Percentiles rank a stretch among this genome's conserved stretches.
These are phyloP conservation scores for Fusarium miscanthi DNA, from an alignment of 2,329 filamentous ascomycete species.

Conservation along the genomic window DNA sequence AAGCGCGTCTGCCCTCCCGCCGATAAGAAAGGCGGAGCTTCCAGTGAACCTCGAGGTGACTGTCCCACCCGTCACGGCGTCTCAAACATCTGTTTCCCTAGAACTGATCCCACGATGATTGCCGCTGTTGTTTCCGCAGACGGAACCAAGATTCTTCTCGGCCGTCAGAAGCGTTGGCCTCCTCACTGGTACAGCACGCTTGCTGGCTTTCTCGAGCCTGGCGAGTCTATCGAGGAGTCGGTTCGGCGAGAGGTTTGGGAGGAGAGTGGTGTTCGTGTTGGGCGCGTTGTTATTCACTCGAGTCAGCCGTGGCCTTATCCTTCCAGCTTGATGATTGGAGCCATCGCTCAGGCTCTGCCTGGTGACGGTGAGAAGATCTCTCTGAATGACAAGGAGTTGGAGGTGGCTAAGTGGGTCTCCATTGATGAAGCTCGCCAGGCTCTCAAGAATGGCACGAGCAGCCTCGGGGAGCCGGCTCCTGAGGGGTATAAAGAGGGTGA, in stretches of 20 bases:
- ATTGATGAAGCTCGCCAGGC: conserved; percentile 84
- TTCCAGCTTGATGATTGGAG: conserved; percentile 85
- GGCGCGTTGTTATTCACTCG: conserved; percentile 82
- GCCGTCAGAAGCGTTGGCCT: conserved; percentile 86
- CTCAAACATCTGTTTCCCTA: conserved; percentile 91
- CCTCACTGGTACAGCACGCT: conserved; percentile 88
- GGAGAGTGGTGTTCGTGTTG: conserved; percentile 80
- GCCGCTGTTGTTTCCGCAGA: conserved; percentile 89
- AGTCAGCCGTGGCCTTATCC: conserved; percentile 92
- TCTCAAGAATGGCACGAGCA: conserved; percentile 71
- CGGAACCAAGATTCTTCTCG: conserved; percentile 81
- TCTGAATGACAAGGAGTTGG: conserved; percentile 90
- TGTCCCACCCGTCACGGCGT: conserved; percentile 87
- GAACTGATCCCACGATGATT: conserved; percentile 95
- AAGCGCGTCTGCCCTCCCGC: conserved; percentile 82
- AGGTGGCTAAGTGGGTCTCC: conserved; percentile 88
- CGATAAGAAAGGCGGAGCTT: conserved; percentile 64
- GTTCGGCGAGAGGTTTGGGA: conserved; percentile 88
- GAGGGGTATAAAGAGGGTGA: conserved; percentile 79
- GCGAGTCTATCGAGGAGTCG: conserved; percentile 86
- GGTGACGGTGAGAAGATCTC: conserved; percentile 79
- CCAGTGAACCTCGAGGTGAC: conserved; percentile 67
- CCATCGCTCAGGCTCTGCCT: conserved; percentile 85
- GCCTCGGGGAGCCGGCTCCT: conserved; percentile 72
- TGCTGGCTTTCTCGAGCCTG: conserved; percentile 86